Conservation (phyloP, 2,329 filamentous ascomycete species). For the Hawksworthiomyces lignivorus region DNA sequence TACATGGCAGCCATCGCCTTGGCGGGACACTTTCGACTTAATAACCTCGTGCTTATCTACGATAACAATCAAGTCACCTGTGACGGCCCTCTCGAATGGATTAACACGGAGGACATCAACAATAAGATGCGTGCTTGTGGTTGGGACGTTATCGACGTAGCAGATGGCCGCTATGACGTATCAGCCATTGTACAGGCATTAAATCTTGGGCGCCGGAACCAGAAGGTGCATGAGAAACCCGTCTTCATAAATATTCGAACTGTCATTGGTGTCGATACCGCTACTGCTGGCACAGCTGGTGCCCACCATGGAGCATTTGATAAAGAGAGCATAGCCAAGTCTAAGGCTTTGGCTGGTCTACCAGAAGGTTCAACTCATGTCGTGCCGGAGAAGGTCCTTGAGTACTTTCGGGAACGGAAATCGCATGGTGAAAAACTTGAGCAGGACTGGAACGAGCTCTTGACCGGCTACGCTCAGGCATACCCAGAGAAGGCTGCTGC, state of each 20-base stretch:
- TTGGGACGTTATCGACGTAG: constrained; percentile 47
- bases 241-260: constrained; percentile 52
- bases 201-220: constrained; percentile 31
- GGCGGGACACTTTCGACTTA: constrained; percentile 46
- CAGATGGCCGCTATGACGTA: constrained; percentile 23
- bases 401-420: constrained; percentile 41
- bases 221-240: constrained; percentile 31
- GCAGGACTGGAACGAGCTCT: constrained; percentile 35
- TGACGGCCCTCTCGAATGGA: constrained; percentile 46
- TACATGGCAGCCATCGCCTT: constrained; percentile 36
- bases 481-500: constrained; percentile 33
- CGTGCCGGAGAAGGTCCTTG: constrained; percentile 32
- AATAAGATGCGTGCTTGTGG: constrained; percentile 49
- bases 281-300: constrained; percentile 40
- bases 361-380: constrained; percentile 35
- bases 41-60: constrained; percentile 50
- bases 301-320: constrained; percentile 54
- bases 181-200: no score
- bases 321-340: constrained; percentile 40
- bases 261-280: constrained; percentile 46
- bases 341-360: constrained; percentile 41
- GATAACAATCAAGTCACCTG: constrained; percentile 55
- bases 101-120: constrained; percentile 41
- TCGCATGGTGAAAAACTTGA: constrained; percentile 35
- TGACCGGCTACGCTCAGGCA: constrained; percentile 31